A percentile compares a stretch with the other conserved stretches of the same genome.
phyloP scores from a whole-genome alignment of 2,329 filamentous ascomycete species.

The Pseudocercospora eumusae region DNA sequence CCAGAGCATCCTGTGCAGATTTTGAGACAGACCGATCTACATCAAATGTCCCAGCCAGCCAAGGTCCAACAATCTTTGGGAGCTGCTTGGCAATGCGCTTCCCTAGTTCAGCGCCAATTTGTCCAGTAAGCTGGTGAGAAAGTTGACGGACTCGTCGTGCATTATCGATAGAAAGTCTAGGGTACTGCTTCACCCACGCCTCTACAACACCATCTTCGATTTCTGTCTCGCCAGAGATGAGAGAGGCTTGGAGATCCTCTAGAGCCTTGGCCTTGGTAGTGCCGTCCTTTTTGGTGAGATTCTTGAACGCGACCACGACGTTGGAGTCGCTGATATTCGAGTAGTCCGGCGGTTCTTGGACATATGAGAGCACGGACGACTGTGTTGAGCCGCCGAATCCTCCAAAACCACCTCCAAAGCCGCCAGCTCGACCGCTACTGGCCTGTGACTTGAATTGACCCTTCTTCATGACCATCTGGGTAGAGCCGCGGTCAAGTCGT shows the following conservation, averaged over 20 bases:
- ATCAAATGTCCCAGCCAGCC: constrained; percentile 88
- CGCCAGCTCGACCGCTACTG: constrained; percentile 60
- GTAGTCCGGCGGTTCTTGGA: constrained; percentile 82
- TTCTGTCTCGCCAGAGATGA: constrained; percentile 59
- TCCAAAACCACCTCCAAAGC: constrained; percentile 41
- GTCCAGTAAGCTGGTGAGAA: constrained; percentile 72
- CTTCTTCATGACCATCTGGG: constrained; percentile 56
- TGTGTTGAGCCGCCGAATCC: constrained; percentile 45
- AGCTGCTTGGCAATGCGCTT: constrained; percentile 83
- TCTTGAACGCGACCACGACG: constrained; percentile 87
- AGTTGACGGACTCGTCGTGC: constrained; percentile 84
- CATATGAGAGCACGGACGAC: constrained; percentile 74
- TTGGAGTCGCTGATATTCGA: constrained; percentile 75
- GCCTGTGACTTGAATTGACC: constrained; percentile 63
- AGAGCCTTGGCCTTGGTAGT: constrained; percentile 89
- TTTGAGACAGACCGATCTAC: constrained; percentile 74
- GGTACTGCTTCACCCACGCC: constrained; percentile 89
- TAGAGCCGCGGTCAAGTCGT: background rate
- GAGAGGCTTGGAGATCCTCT: constrained; percentile 74
- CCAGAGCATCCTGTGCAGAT: constrained; percentile 75
- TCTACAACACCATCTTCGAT: constrained; percentile 81
- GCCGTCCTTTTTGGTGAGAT: constrained; percentile 86
- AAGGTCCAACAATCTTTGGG: constrained; percentile 77
- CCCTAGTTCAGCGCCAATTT: constrained; percentile 60
- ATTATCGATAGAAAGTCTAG: constrained; percentile 86